Base-by-base conservation (phyloP, 2,329 filamentous ascomycete genomes). In the Monilinia polystroma region DNA sequence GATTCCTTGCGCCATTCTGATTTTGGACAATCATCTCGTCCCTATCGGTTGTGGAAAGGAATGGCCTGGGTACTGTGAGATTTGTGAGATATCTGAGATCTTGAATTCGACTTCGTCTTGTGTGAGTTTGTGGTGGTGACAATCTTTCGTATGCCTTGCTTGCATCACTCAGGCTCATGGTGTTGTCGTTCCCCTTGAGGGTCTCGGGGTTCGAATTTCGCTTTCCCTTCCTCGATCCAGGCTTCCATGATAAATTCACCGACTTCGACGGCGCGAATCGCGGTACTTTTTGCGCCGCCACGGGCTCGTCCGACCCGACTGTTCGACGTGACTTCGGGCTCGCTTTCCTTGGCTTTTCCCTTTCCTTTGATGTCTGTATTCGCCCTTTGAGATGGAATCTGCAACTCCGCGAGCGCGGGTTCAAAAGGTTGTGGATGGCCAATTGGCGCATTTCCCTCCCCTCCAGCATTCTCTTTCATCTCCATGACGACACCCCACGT, bases 401-500 rank as follows among this genome's bases (percentile, higher is more conserved):
- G 70, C 47, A 78, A 52, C 63, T 70, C 62, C 6, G 82, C 79
- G 62, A 84, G 79, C 0, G 84, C 83, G 0, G 86, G 84, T 35
- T 88, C 83, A 85, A 85, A 88, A 45, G 83, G 79, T 74, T 87
- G 85, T 0, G 85, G 84, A 72, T 88, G 82, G 82, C 82, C 82
- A 69, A 88, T 85, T 0, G 86, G 87, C 12, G 85, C 72, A 14
- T 83, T 60, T 0, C 57, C 57, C 43, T 60, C 43, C 4, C 57
- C 26, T 2, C 5, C 78, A 0, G 81, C 82, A 52, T 87, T 82
- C 29, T 89, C 85, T 51, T 84, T 85, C 70, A 93, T 76, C 77
- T 94, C 91, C 52, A 94, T 83, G 0, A 88, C 89, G n/a, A 94
- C 77, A 0, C 90, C 91, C 76, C 91, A 94, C 0, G 89, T 90